Base-by-base conservation (phyloP, 257 asterid species). In the Nicotiana sylvestris region DNA sequence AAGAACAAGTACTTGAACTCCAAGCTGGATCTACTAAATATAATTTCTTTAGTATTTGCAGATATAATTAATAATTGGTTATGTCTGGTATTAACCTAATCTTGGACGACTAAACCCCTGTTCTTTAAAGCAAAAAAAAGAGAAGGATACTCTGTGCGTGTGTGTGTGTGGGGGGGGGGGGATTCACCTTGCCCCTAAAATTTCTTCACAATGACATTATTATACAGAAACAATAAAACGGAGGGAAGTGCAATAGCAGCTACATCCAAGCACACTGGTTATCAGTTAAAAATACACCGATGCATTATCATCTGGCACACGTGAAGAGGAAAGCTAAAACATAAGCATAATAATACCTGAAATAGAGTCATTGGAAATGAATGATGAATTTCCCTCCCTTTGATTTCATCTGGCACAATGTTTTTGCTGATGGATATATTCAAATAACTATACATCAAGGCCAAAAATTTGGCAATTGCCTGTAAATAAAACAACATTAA, bases 361-460 rank as follows among this genome's bases (percentile, higher is more conserved):
- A 96, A 93, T 89, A 96, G 93, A 77, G 94, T 90, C 92, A 96
- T 91, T 2, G 98, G 98, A 88, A 96, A 96, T 16, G 92, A 89
- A 87, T 89, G 97, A 81, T 85, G 93, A 89, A 96, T 93, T 90
- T 96, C 98, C 86, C 98, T 93, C 81, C 98, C 98, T 87, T 94
- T 94, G 57, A 96, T 87, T 91, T 91, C 97, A 90, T 96, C 98
- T 6, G 98, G 98, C 82, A 96, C 93, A 66, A 84, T 66, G 82
- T 88, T 90, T 29, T 88, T 81, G 92, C 94, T 90, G 81, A 90
- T 85, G 79, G 98, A 94, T 85, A 93, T 89, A 56, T 91, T 91
- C 78, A 88, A 81, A 72, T 92, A 94, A 83, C 97, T 92, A 79
- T 90, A 93, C 92, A 96, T 80, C 91, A 96, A 88, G 67, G 87